Evolutionary conservation across 257 asterid species (phyloP), one percentile per base, ranked within the genome.

Genomic region (Agastache rugosa): DNA sequence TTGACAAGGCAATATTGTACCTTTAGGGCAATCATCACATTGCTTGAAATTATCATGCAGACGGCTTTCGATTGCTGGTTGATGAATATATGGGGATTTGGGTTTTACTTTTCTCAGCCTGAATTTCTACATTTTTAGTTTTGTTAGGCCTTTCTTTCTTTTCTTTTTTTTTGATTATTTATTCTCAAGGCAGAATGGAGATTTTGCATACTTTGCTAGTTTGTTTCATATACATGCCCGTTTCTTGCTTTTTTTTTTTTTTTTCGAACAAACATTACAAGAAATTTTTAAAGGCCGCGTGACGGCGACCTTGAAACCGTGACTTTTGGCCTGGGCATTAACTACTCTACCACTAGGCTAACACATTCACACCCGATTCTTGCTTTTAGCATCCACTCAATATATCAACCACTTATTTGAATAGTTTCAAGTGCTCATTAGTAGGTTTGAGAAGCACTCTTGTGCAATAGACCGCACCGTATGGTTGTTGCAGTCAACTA

Each of bases 161-260:
- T n/a, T 16, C 5, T 58, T 12, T 2, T 25, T 25, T 12, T 25
- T 6, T 11, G 1, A 2, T 50, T 47, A 4, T 3, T 15, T 47
- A 47, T n/a, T 50, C 5, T 50, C 0, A 5, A 2, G 47, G 16
- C 3, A 8, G 54, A 39, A 4, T 11, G 50, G 53, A n/a, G 14
- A 14, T 17, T 44, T 39, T 35, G 25, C 34, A 29, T 29, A 0
- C 5, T 63, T 4, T 37, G 17, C 53, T 25, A 64, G 45, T 50
- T 29, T 9, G 6, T 53, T 69, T 53, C 1, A n/a, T 50, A 37
- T 34, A 31, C 7, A 47, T 51, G 29, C 11, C 17, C 17, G 6
- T 68, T 68, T 29, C n/a, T 31, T 68, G 34, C 42, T 19, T 63
- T 63, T 12, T n/a, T n/a, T n/a, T n/a, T n/a, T n/a, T n/a, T n/a